Percentiles rank a stretch among this genome's conserved stretches.
These are phyloP conservation scores for Angophora floribunda DNA, from an alignment of 345 rosid genomes.

Conservation along the genomic window DNA sequence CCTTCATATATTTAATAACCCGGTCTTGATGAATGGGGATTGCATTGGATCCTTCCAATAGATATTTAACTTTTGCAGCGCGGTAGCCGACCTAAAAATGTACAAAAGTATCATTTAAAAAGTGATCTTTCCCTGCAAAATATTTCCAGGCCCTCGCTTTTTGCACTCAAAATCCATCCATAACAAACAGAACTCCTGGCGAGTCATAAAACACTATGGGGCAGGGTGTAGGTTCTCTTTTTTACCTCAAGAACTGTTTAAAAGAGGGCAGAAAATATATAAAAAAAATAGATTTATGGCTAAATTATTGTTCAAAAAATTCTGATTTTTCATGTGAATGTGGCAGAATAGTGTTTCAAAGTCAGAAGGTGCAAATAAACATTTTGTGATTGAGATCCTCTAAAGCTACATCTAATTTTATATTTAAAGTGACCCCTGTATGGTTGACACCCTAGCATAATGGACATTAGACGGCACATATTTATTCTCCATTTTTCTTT, in stretches of 20 bases:
- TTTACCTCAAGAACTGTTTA: not conserved
- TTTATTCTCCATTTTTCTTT: too few relatives aligned
- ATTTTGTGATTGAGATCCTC: too few relatives aligned
- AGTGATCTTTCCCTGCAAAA: not conserved
- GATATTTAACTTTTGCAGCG: not conserved
- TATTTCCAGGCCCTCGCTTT: not conserved
- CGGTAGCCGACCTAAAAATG: not conserved
- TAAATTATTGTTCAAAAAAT: too few relatives aligned
- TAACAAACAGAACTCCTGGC: not conserved
- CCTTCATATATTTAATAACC: not conserved
- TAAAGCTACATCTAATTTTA: too few relatives aligned
- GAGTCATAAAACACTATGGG: not conserved
- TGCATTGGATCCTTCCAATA: not conserved
- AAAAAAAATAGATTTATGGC: too few relatives aligned
- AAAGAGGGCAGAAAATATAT: not conserved
- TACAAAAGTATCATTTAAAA: not conserved
- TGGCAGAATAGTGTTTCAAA: too few relatives aligned
- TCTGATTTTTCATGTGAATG: too few relatives aligned
- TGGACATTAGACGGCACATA: too few relatives aligned
- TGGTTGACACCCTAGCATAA: too few relatives aligned
- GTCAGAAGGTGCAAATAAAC: too few relatives aligned
- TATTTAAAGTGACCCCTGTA: too few relatives aligned
- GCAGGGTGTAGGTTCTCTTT: not conserved
- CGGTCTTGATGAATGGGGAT: fast-evolving
- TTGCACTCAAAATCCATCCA: not conserved